Base-by-base conservation (phyloP, 2,329 filamentous ascomycete species). In the Trichoderma hamatum region DNA sequence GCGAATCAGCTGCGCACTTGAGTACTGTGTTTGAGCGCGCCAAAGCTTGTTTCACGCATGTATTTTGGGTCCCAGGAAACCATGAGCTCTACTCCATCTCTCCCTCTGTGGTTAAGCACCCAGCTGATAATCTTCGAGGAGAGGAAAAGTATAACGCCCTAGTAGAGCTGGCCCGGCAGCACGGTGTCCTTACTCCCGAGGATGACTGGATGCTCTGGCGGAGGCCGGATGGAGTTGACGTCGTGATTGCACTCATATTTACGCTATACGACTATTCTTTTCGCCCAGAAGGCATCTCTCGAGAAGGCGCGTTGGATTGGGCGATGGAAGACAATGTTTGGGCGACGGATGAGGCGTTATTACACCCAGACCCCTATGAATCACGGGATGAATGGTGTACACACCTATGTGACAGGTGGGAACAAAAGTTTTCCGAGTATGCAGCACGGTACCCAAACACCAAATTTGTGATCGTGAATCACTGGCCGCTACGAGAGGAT, bases 171-270 rank as follows among this genome's bases (percentile, higher is more conserved):
- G 63, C 63, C 5, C 63, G 63, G 19, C 32, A 66, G 51, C 3
- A 66, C 11, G 63, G 63, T n/a, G 63, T 66, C 11, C 63, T 66
- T 7, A 66, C 63, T 5, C 63, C 63, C n/a, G 63, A 66, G 39
- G 63, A 66, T 46, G 63, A 66, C 49, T 66, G 63, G 63, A 66
- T 66, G 63, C 34, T 66, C n/a, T 66, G 63, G 63, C 52, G 19
- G 11, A 39, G 51, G 39, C 36, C 63, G 13, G 52, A 58, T 16
- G 63, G 63, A 14, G 52, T 56, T 26, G 39, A 66, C 21, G 52
- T 66, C n/a, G 52, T 66, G n/a, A 49, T 66, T 19, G 63, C 63
- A 9, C 63, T 66, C 5, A 21, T 66, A 7, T 66, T 66, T 19
- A 66, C 63, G 21, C 26, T 66, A 26, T 66, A 66, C 19, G 63